These are phyloP conservation scores for Inga oerstediana DNA, from an alignment of 306 rosid species.

Conservation along the genomic window DNA sequence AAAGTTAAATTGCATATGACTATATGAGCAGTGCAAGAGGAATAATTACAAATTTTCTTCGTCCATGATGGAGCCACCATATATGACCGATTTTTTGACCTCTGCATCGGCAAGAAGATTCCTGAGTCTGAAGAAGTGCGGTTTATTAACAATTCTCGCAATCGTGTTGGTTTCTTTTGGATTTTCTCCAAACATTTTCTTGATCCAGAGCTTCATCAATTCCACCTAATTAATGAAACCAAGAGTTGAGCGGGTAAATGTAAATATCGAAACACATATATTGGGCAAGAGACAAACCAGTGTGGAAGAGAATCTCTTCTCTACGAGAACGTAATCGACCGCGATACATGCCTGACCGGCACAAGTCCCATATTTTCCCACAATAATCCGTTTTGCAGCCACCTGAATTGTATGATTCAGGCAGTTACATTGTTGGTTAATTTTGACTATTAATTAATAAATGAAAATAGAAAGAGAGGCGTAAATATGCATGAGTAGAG, in stretches of 20 bases:
- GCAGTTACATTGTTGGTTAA: not conserved
- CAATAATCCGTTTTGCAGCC: constrained; percentile 55
- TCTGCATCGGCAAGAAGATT: constrained; percentile 47
- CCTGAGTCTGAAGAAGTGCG: constrained; percentile 63
- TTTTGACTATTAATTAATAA: not conserved
- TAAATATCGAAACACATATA: not conserved
- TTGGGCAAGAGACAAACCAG: constrained; percentile 44
- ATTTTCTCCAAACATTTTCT: constrained; percentile 63
- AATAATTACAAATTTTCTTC: constrained; percentile 64
- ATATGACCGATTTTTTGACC: constrained; percentile 54
- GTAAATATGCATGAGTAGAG: too few species aligned
- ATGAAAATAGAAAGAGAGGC: not conserved
- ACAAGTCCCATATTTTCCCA: constrained; percentile 72
- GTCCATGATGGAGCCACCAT: constrained; percentile 70
- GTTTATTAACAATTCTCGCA: constrained; percentile 63
- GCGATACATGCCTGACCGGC: constrained; percentile 86
- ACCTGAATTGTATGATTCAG: constrained; percentile 34
- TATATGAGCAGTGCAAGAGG: not conserved
- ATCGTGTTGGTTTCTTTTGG: constrained; percentile 50
- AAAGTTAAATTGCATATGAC: not conserved
- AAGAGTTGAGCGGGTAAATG: not conserved
- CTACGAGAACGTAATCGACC: constrained; percentile 65
- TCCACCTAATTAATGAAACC: constrained; percentile 50
- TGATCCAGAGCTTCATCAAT: constrained; percentile 49
- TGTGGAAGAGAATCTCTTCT: constrained; percentile 43